phyloP scores from a whole-genome alignment of 2,329 filamentous ascomycete species.

The Magnaporthiopsis poae region DNA sequence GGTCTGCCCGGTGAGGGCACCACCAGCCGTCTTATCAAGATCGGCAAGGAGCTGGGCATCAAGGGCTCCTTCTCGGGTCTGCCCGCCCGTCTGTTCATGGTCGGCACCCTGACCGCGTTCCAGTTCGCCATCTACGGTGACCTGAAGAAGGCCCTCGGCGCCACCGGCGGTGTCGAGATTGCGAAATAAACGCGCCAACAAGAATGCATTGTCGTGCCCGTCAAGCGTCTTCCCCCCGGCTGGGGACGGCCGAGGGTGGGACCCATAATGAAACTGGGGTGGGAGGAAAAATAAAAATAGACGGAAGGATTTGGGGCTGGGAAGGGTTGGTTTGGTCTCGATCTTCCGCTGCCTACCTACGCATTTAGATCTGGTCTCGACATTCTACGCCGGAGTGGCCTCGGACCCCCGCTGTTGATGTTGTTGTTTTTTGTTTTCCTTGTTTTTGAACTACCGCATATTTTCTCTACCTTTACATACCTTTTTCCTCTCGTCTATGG shows the following conservation, averaged over 20 bases:
- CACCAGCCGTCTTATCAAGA: conserved; percentile 66
- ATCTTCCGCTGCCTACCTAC: neutral
- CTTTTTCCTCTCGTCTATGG: neutral
- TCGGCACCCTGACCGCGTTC: conserved; percentile 58
- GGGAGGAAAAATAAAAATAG: neutral
- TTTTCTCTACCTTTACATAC: neutral
- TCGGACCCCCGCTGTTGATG: neutral
- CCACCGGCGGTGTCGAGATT: conserved; percentile 68
- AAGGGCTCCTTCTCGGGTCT: conserved; percentile 65
- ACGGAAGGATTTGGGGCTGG: neutral
- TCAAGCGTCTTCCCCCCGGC: neutral
- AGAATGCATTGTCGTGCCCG: neutral
- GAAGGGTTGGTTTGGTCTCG: neutral
- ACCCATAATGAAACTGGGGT: neutral
- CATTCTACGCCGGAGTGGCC: neutral
- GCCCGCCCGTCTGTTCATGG: conserved; percentile 47
- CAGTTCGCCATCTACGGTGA: conserved; percentile 78
- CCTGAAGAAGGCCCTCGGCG: conserved; percentile 60
- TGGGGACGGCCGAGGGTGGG: neutral
- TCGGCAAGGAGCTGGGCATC: conserved; percentile 67
- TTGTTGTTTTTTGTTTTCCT: conserved; percentile 1
- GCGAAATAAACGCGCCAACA: conserved; percentile 27
- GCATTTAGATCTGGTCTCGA: conserved; percentile 5
- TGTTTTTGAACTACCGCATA: neutral
- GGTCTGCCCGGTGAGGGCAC: conserved; percentile 71